phyloP scores from a whole-genome alignment of 2,329 filamentous ascomycete genomes.

The Pseudogymnoascus sp. region DNA sequence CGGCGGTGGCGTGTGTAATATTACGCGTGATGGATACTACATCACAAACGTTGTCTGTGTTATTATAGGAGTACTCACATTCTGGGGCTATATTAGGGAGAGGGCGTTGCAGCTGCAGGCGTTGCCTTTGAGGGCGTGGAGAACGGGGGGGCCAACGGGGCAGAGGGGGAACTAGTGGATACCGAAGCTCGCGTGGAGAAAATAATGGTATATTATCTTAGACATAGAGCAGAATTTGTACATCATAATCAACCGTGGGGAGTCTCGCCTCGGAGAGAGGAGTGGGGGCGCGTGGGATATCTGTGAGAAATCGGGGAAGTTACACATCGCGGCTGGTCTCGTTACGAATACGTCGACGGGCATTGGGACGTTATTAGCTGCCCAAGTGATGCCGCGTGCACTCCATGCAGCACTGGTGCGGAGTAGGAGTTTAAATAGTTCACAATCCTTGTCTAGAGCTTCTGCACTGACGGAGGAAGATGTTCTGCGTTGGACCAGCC shows the following conservation, averaged over 20 bases:
- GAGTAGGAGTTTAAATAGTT: neutral
- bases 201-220: neutral
- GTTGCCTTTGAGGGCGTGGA: slow-evolving; percentile 79
- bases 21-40: slow-evolving; percentile 83
- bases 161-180: neutral
- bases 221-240: neutral
- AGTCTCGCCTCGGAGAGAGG: neutral
- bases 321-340: neutral
- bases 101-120: slow-evolving; percentile 74
- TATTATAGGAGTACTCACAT: slow-evolving; percentile 70
- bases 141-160: slow-evolving; percentile 26
- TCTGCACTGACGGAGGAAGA: neutral
- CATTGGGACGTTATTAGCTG: neutral
- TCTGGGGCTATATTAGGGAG: slow-evolving; percentile 77
- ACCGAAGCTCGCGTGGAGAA: neutral
- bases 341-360: neutral
- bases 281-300: neutral
- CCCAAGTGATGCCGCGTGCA: neutral
- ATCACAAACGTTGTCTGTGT: slow-evolving; percentile 91
- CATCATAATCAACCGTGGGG: neutral
- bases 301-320: neutral
- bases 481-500: neutral
- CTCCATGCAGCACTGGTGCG: neutral
- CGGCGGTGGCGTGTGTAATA: slow-evolving; percentile 71
- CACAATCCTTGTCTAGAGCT: neutral